phyloP scores from a whole-genome alignment of 495 filamentous ascomycete species.

The Lasiosphaeris hirsuta region DNA sequence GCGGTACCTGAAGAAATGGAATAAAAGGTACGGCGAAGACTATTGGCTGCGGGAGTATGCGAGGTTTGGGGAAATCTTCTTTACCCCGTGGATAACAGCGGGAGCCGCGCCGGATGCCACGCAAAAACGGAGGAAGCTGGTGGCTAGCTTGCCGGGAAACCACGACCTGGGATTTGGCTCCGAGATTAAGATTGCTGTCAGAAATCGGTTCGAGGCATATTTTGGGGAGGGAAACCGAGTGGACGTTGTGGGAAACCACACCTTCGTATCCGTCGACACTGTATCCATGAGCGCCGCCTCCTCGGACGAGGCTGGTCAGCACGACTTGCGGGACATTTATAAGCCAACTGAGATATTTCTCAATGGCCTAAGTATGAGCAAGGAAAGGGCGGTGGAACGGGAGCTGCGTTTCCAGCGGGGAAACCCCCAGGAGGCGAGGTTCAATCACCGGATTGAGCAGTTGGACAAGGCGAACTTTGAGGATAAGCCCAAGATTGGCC shows the following conservation, averaged over 20 bases:
- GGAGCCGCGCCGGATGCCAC: conserved; percentile 34
- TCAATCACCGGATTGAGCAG: conserved; percentile 53
- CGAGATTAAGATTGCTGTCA: conserved; percentile 72
- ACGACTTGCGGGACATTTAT: conserved; percentile 61
- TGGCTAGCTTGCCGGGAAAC: conserved; percentile 86
- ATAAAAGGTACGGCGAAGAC: conserved; percentile 63
- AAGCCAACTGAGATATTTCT: conserved; percentile 75
- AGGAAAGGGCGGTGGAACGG: conserved; percentile 51
- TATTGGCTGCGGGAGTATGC: conserved; percentile 83
- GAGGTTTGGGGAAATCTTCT: conserved; percentile 77
- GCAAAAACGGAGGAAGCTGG: conserved; percentile 58
- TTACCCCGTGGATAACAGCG: conserved; percentile 54
- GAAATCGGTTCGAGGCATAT: conserved; percentile 78
- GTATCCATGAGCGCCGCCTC: conserved; percentile 76
- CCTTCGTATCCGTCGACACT: conserved; percentile 85
- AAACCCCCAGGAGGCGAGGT: conserved; percentile 44
- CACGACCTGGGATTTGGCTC: conserved; percentile 94
- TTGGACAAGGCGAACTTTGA: conserved; percentile 39
- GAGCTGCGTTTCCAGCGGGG: conserved; percentile 53
- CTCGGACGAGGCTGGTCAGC: conserved; percentile 37
- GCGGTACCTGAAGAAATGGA: conserved; percentile 61
- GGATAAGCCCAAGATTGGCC: conserved; percentile 37
- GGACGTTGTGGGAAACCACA: conserved; percentile 91
- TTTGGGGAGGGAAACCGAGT: conserved; percentile 88
- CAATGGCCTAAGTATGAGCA: conserved; percentile 50